Percentiles rank a stretch among this genome's conserved stretches.
Evolutionary conservation across 1,139 yeast species (phyloP).

Genomic region (Insectozyma bohioensis): DNA sequence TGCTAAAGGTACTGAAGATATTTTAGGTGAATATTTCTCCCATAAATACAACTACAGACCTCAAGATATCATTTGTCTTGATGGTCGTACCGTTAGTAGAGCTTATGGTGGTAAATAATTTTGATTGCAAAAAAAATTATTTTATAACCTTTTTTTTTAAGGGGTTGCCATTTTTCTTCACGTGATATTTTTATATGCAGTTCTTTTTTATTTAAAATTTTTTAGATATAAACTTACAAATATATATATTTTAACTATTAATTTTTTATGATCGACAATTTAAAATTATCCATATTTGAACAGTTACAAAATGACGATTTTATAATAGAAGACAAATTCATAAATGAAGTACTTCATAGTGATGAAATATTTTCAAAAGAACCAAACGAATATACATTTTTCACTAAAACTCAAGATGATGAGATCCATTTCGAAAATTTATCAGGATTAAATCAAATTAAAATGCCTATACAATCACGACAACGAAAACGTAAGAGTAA

Average conservation of each 20-base stretch:
- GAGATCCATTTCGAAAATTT: constrained; percentile 8
- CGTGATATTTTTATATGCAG: no score
- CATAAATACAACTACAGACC: constrained; percentile 68
- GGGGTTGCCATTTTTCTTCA: background rate
- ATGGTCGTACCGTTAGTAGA: constrained; percentile 73
- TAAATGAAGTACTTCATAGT: constrained; percentile 4
- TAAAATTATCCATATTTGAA: constrained; percentile 11
- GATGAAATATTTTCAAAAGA: constrained; percentile 2
- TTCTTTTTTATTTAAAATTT: no score
- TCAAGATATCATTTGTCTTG: constrained; percentile 68
- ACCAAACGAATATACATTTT: constrained; percentile 11
- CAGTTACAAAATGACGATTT: constrained; percentile 2
- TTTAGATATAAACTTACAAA: no score
- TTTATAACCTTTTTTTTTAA: background rate
- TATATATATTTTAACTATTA: no score
- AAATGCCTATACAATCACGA: constrained; percentile 4
- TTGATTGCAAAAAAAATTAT: background rate
- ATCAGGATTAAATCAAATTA: constrained; percentile 10
- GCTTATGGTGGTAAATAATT: constrained; percentile 35
- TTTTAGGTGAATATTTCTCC: constrained; percentile 61
- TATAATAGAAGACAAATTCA: constrained; percentile 1
- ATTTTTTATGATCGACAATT: constrained; percentile 11
- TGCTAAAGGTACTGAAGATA: constrained; percentile 65
- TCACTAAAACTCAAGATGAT: constrained; percentile 7
- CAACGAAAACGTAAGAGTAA: constrained; percentile 4